phyloP scores from a whole-genome alignment of 176 grass and related monocot genomes.

The Areca catechu region DNA sequence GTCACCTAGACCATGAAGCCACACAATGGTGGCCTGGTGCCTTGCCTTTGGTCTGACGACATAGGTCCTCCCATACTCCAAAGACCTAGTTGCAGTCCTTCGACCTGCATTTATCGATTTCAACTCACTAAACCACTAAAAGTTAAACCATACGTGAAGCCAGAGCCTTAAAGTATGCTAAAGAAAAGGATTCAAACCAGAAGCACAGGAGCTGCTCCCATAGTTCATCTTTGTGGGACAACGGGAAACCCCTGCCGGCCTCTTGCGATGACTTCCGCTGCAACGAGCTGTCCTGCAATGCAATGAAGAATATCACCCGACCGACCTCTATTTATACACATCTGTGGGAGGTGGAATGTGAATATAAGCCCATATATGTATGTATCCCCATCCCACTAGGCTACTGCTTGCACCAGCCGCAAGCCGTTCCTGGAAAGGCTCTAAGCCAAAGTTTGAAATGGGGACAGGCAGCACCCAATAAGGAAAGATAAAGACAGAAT shows the following conservation, averaged over 20 bases:
- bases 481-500: slow-evolving; percentile 35
- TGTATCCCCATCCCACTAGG: slow-evolving; percentile 1
- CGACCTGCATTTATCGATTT: slow-evolving; percentile 35
- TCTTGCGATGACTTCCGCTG: neutral
- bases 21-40: slow-evolving; percentile 86
- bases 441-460: slow-evolving; percentile 10
- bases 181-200: slow-evolving; percentile 23
- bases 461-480: slow-evolving; percentile 25
- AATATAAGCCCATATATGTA: slow-evolving; percentile 2
- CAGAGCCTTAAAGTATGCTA: no score
- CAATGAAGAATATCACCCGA: slow-evolving; percentile 5
- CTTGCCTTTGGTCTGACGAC: slow-evolving; percentile 92
- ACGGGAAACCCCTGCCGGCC: no score
- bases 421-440: neutral
- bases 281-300: neutral
- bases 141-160: slow-evolving; percentile 1
- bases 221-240: slow-evolving; percentile 41
- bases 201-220: slow-evolving; percentile 37
- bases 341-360: neutral
- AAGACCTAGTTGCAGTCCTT: slow-evolving; percentile 15
- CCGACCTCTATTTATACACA: slow-evolving; percentile 4
- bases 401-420: no score
- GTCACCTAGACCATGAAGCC: slow-evolving; percentile 91
- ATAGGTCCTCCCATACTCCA: slow-evolving; percentile 81
- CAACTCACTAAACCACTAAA: neutral